These are phyloP conservation scores for Schizochytrium sp. DNA, from an alignment of 108 stramenopile genomes.

Conservation along the genomic window DNA sequence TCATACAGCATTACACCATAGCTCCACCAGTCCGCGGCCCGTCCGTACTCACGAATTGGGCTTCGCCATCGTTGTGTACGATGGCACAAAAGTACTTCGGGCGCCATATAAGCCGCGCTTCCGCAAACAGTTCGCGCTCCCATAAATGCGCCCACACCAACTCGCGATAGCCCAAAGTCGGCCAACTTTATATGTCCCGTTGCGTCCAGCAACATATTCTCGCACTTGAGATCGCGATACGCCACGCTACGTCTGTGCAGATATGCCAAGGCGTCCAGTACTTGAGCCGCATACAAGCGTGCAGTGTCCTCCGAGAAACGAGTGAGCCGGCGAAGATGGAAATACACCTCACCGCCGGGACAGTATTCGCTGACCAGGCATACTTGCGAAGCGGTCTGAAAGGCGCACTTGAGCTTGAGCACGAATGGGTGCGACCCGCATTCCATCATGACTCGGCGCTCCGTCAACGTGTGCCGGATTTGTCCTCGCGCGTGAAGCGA, in stretches of 20 bases:
- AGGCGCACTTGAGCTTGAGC: constrained; percentile 95
- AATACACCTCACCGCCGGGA: constrained; percentile 95
- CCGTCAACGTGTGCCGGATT: constrained; percentile 93
- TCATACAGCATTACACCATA: constrained; percentile 87
- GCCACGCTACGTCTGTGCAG: constrained; percentile 85
- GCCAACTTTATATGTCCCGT: constrained; percentile 44
- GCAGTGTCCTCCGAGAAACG: constrained; percentile 79
- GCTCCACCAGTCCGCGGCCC: constrained; percentile 63
- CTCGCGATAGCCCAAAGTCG: constrained; percentile 49
- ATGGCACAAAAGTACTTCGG: constrained; percentile 31
- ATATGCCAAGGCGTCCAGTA: constrained; percentile 81
- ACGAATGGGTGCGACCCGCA: constrained; percentile 92
- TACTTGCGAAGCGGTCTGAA: constrained; percentile 86
- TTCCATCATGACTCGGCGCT: constrained; percentile 76
- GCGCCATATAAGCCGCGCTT: constrained; percentile 52
- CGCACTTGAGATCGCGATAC: constrained; percentile 92
- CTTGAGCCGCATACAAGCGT: constrained; percentile 90
- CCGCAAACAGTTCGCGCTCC: constrained; percentile 47
- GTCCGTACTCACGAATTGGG: not conserved
- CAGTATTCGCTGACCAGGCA: constrained; percentile 98
- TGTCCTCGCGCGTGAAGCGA: constrained; percentile 66
- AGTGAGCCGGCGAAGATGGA: constrained; percentile 85
- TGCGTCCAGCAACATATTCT: constrained; percentile 82
- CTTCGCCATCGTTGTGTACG: not conserved
- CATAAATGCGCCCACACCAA: not conserved